Base-by-base conservation (phyloP, 164 flowering plant genomes). In the Aristolochia fimbriata region DNA sequence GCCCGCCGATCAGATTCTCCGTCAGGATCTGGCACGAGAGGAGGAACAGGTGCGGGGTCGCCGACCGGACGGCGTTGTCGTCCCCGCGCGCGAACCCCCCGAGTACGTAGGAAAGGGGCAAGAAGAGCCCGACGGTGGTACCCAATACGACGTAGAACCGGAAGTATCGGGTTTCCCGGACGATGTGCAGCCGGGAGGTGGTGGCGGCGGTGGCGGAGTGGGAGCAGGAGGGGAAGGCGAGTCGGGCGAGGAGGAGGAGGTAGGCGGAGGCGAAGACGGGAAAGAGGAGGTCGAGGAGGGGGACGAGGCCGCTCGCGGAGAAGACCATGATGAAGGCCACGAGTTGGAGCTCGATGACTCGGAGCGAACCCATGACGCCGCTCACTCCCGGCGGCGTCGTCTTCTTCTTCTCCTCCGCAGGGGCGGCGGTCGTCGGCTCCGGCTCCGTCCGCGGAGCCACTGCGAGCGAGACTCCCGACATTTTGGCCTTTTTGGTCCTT, bases 281-380 rank as follows among this genome's bases (percentile, higher is more conserved):
- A 75, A 82, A 93, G 5, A 74, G 43, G 14, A 93, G 72, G 73
- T 93, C 97, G 25, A 85, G 51, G 37, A 93, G 71, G 1, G 99
- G 94, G 61, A 93, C 96, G 5, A 93, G 86, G 10, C 99, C 99
- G 55, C 97, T 93, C 0, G 73, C 87, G 1, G 97, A 93, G 77
- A 93, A 87, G 4, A 93, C 97, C 90, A 89, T 83, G 15, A 93
- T 87, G 83, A 93, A 93, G 15, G 94, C 97, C 12, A 93, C 97
- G 11, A 93, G 78, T 63, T 93, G 98, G 15, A 93, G 84, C 43
- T 93, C 98, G 23, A 89, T 87, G 0, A 89, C 85, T 0, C 94
- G 86, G 23, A 93, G 75, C 0, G 98, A 89, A 0, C 97, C 92
- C 96, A 93, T 87, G 17, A 87, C 66, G 1, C 86, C 83, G 0